Base-by-base conservation (phyloP, 1,139 yeast species). In the Zygoascus sp. region DNA sequence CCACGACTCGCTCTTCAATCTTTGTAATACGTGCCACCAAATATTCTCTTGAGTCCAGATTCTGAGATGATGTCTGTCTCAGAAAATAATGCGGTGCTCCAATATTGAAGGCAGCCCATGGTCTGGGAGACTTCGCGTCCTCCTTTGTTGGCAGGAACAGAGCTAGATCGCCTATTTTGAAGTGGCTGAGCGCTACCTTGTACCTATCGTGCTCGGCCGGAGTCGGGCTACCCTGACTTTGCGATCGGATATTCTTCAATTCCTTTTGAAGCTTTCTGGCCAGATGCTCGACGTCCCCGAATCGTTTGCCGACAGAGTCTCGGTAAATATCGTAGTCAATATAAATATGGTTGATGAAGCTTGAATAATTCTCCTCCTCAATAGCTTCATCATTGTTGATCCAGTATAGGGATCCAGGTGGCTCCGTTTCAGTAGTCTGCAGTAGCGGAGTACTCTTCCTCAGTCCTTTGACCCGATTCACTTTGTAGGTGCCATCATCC, bases 251-350 rank as follows among this genome's bases (percentile, higher is more conserved):
- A 44, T 68, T 61, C 56, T 78, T 79, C 53, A 79, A 82, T 56
- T 89, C 96, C 59, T 83, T 83, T 49, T 90, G 86, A 50, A 87
- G 74, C 59, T 81, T 84, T 59, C 94, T 81, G 0, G 97, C 97
- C 56, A 89, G 74, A n/a, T 83, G 81, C 63, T 92, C 97, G 44
- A 90, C 95, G 61, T 90, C 97, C 50, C 78, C 79, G 60, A 92
- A 89, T 51, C 98, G 73, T 59, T 83, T 81, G 28, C 82, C 73
- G 2, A 89, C 81, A 1, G 89, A 81, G 42, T 76, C 75, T 44
- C 81, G 73, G 58, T 83, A 80, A 48, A 83, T 69, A 32, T 72
- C 75, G 50, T 70, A 70, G 52, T 80, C 76, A 28, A 76, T 63
- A 38, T 65, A 66, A 10, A 72, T 64, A 39, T 62, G 64, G 42